Base-by-base conservation (phyloP, 108 stramenopile genomes). In the Stephanodiscus minutulus region DNA sequence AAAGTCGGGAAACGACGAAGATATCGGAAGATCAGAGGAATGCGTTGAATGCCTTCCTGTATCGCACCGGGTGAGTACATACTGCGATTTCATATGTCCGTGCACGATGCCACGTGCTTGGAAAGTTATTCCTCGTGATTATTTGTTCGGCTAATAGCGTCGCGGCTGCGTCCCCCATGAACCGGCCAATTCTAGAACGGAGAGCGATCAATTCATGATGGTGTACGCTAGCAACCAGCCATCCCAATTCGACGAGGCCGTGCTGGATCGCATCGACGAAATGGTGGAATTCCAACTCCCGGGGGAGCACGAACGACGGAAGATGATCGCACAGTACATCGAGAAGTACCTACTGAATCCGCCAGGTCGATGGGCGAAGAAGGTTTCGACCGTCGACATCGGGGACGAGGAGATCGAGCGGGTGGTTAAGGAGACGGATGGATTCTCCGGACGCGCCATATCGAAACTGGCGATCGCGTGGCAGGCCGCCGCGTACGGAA, bases 191-290 rank as follows among this genome's bases (percentile, higher is more conserved):
- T 7, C 35, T n/a, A 82, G 92, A 75, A 93, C 92, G 13, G 95
- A 96, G 72, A 95, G 92, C 67, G 92, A 97, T 77, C 91, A 99
- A 69, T 97, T 99, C 82, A 99, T 99, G 99, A 92, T 99, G 88
- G 98, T 99, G 22, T 97, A 97, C 69, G 99, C 99, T 7, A 96
- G 95, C 72, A 99, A 99, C 83, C 96, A 98, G 73, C 98, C 99
- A 24, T 82, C 90, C 39, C 97, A 98, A 68, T 98, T 99, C 68
- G 99, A 99, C 73, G 88, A 86, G 70, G 99, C 99, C 25, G 85
- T 99, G 53, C 82, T 95, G 83, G 99, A 99, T 88, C 98, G 99
- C 82, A 90, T 98, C 58, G 99, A 99, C 83, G 99, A 99, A 86
- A 97, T 98, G 92, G 97, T 99, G 10, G 94, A 92, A 64, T 98